Evolutionary conservation across 257 asterid genomes (phyloP).

Genomic region (Nemophila menziesii): DNA sequence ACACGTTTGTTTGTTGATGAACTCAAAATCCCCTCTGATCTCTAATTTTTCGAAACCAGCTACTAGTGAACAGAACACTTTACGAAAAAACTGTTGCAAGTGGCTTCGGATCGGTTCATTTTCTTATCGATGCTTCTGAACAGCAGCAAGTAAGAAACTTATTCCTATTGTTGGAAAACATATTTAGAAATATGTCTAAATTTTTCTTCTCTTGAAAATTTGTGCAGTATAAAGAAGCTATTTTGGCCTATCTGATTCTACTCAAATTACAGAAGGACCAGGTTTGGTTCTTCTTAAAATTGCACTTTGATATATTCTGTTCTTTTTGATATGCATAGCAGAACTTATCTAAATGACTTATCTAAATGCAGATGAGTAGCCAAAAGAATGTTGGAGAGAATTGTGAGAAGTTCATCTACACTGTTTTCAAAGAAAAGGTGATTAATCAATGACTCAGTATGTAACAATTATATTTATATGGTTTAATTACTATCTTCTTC

Average conservation of each 20-base stretch:
- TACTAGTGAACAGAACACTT: slow-evolving; percentile 78
- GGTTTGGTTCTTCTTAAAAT: slow-evolving; percentile 24
- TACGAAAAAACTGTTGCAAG: slow-evolving; percentile 91
- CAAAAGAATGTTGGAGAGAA: slow-evolving; percentile 37
- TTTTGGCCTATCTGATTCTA: slow-evolving; percentile 66
- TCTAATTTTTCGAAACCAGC: slow-evolving; percentile 35
- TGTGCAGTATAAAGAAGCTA: slow-evolving; percentile 81
- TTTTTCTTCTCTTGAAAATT: slow-evolving; percentile 19
- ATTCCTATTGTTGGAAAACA: slow-evolving; percentile 2
- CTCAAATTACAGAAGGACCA: slow-evolving; percentile 37
- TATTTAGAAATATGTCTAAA: slow-evolving; percentile 4
- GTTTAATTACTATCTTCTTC: background rate
- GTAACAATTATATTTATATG: slow-evolving; percentile 1
- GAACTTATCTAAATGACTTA: too few relatives aligned
- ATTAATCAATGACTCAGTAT: background rate
- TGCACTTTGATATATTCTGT: background rate
- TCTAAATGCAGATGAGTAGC: slow-evolving; percentile 51
- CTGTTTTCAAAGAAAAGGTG: slow-evolving; percentile 57
- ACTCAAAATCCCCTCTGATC: slow-evolving; percentile 11
- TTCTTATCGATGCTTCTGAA: slow-evolving; percentile 92
- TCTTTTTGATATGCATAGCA: background rate
- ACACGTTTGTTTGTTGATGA: background rate
- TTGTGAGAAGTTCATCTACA: slow-evolving; percentile 56
- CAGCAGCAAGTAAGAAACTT: slow-evolving; percentile 72
- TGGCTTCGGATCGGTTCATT: slow-evolving; percentile 90